These are phyloP conservation scores for Hanseniaspora mollemarum DNA, from an alignment of 805 yeast genomes.

Conservation along the genomic window DNA sequence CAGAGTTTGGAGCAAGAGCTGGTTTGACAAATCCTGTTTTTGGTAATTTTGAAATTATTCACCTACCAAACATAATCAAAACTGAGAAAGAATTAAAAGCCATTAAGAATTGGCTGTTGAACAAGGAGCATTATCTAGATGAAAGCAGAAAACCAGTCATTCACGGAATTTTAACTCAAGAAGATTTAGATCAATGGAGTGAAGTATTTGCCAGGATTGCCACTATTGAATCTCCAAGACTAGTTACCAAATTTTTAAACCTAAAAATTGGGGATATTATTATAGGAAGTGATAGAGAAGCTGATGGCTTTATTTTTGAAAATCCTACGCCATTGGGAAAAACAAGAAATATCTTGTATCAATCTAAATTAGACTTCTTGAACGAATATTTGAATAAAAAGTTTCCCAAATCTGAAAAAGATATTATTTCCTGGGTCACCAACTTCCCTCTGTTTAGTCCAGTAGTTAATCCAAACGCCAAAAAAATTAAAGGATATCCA, in stretches of 20 bases:
- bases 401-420: conserved; percentile 18
- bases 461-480: conserved; percentile 18
- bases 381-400: conserved; percentile 21
- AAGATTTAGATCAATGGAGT: conserved; percentile 37
- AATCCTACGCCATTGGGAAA: conserved; percentile 92
- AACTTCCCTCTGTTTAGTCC: conserved; percentile 91
- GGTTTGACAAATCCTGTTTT: conserved; percentile 49
- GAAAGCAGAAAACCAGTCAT: conserved; percentile 48
- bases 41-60: conserved; percentile 45
- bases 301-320: conserved; percentile 55
- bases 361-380: conserved; percentile 35
- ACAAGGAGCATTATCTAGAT: conserved; percentile 33
- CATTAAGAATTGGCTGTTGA: conserved; percentile 32
- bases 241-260: conserved; percentile 30
- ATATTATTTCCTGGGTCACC: conserved; percentile 71
- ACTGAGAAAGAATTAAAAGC: conserved; percentile 22
- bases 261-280: conserved; percentile 60
- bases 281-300: conserved; percentile 61
- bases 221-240: conserved; percentile 27
- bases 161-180: conserved; percentile 37
- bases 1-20: conserved; percentile 31
- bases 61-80: conserved; percentile 42
- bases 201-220: conserved; percentile 27
- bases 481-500: conserved; percentile 16
- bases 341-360: conserved; percentile 62